phyloP scores from a whole-genome alignment of 139 green algal genomes.

The Yamagishiella unicocca region DNA sequence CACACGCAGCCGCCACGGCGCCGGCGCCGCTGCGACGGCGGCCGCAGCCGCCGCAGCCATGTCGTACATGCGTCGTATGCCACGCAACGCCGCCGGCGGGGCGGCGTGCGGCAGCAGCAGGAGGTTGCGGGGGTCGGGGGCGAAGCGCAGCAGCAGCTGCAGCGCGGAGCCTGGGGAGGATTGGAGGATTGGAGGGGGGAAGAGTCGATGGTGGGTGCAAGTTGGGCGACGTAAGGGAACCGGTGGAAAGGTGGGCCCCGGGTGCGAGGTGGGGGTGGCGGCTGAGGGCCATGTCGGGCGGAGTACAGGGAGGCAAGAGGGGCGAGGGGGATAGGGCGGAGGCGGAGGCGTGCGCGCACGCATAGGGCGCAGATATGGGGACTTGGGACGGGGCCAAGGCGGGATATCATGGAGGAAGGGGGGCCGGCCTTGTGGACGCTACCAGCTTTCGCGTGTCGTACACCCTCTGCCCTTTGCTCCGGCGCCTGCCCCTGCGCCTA shows the following conservation, averaged over 20 bases:
- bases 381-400: too few relatives aligned
- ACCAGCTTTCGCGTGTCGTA: neutral
- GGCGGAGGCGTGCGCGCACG: too few relatives aligned
- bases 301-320: too few relatives aligned
- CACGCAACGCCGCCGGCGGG: slow-evolving; percentile 7
- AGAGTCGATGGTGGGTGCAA: too few relatives aligned
- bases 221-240: neutral
- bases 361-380: too few relatives aligned
- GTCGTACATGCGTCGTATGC: slow-evolving; percentile 13
- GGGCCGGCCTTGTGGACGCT: too few relatives aligned
- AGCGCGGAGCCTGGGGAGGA: neutral
- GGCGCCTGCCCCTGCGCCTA: neutral
- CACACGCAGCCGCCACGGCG: neutral
- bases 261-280: too few relatives aligned
- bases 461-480: too few relatives aligned
- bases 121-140: slow-evolving; percentile 2
- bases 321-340: too few relatives aligned
- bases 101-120: slow-evolving; percentile 7
- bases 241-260: neutral
- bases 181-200: too few relatives aligned
- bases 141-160: slow-evolving; percentile 24
- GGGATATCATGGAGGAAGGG: too few relatives aligned
- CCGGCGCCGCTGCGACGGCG: neutral
- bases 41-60: neutral
- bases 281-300: too few relatives aligned